phyloP scores from a whole-genome alignment of 2,329 filamentous ascomycete species.

The Trichoderma endophyticum region DNA sequence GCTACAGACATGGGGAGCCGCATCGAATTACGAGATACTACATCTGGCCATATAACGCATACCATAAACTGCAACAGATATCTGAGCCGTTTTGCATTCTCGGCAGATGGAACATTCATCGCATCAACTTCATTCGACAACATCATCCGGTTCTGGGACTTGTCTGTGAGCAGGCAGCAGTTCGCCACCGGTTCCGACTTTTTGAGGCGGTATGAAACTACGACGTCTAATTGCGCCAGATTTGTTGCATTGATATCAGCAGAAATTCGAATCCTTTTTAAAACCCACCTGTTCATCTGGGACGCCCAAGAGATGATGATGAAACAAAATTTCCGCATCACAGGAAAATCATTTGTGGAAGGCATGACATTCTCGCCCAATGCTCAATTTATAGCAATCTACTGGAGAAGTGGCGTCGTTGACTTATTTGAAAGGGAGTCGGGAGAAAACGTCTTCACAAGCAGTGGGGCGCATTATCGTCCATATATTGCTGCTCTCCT shows the following conservation, averaged over 20 bases:
- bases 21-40: not conserved
- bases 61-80: not conserved
- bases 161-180: not conserved
- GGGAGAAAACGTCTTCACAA: not conserved
- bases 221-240: not conserved
- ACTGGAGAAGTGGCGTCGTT: not conserved
- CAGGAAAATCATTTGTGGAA: not conserved
- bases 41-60: not conserved
- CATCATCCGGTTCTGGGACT: not conserved
- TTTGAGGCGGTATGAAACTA: fast-evolving
- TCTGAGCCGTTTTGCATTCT: not conserved
- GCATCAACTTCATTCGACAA: not conserved
- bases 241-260: fast-evolving
- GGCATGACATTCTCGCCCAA: not conserved
- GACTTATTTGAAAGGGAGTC: not conserved
- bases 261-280: not conserved
- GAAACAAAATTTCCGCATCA: too few species aligned
- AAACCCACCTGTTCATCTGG: not conserved
- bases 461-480: fast-evolving
- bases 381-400: not conserved
- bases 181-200: not conserved
- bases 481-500: fast-evolving
- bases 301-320: not conserved
- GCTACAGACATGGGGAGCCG: fast-evolving
- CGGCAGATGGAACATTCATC: not conserved